Conservation (phyloP, 345 rosid genomes). For the Aquilaria malaccensis region DNA sequence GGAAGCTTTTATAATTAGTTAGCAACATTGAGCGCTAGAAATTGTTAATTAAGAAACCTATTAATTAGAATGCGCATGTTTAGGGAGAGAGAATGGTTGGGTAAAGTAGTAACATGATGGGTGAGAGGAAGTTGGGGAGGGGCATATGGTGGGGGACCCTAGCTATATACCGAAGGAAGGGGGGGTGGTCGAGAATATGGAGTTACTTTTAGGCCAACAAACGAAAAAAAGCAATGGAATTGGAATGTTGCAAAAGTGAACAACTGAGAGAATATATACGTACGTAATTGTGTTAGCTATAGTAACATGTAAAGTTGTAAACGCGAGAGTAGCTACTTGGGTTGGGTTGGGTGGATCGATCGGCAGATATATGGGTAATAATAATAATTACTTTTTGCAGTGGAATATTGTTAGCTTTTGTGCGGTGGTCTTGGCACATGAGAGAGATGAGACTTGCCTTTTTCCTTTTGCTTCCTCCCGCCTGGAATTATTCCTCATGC, state of each 20-base stretch:
- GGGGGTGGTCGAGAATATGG: conserved; percentile 18
- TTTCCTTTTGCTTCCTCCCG: too few species aligned
- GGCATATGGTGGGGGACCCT: background rate
- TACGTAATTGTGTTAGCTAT: conserved; percentile 10
- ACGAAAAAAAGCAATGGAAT: background rate
- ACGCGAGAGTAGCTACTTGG: too few species aligned
- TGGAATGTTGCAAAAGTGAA: background rate
- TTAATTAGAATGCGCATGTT: background rate
- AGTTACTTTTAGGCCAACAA: conserved; percentile 2
- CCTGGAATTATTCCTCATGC: too few species aligned
- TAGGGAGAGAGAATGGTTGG: conserved; percentile 5
- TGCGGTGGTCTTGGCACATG: too few species aligned
- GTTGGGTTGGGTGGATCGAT: too few species aligned
- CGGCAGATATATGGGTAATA: too few species aligned
- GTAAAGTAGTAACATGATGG: conserved; percentile 13
- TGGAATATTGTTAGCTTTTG: too few species aligned
- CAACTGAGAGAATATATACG: background rate
- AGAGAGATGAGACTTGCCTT: too few species aligned
- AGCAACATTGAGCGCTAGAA: too few species aligned
- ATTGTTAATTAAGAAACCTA: too few species aligned
- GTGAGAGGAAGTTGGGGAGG: conserved; percentile 15
- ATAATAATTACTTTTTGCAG: too few species aligned
- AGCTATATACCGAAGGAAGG: conserved; percentile 5
- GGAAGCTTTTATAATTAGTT: background rate
- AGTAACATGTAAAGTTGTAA: background rate